A percentile compares a stretch with the other conserved stretches of the same genome.
Conservation (phyloP, 148 eudicot genomes). For the Diospyros kaki region DNA sequence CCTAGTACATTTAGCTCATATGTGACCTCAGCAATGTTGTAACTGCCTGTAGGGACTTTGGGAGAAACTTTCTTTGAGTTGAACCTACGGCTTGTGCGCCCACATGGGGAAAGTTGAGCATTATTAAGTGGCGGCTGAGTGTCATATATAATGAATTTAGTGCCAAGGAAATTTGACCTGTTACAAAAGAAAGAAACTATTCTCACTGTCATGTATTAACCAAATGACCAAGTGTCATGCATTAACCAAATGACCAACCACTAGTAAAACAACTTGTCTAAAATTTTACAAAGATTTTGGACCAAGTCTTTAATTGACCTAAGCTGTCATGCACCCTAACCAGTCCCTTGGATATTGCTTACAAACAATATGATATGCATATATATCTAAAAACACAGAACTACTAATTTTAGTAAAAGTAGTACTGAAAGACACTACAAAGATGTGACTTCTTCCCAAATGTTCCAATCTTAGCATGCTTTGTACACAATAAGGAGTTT, state of each 20-base stretch:
- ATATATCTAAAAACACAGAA: not conserved
- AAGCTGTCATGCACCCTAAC: not conserved
- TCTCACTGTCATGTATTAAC: not conserved
- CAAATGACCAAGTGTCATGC: not conserved
- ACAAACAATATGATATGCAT: not conserved
- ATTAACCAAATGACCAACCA: too few relatives aligned
- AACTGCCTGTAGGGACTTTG: slow-evolving; percentile 50
- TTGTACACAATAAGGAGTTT: not conserved
- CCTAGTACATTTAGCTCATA: slow-evolving; percentile 66
- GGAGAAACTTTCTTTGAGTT: slow-evolving; percentile 62
- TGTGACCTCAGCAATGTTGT: slow-evolving; percentile 48
- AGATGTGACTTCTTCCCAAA: not conserved
- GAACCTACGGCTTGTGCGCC: slow-evolving; percentile 44
- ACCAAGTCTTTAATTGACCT: not conserved
- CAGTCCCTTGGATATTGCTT: not conserved
- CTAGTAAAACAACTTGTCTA: too few relatives aligned
- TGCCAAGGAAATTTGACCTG: slow-evolving; percentile 66
- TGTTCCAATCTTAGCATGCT: not conserved
- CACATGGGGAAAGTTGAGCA: slow-evolving; percentile 36
- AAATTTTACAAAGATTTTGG: not conserved
- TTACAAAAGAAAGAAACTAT: not conserved
- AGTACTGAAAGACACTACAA: not conserved
- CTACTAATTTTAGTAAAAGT: not conserved
- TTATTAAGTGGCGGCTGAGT: slow-evolving; percentile 46
- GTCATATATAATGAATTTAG: slow-evolving; percentile 58